phyloP scores from a whole-genome alignment of 805 yeast species.

The Candida caryicola region DNA sequence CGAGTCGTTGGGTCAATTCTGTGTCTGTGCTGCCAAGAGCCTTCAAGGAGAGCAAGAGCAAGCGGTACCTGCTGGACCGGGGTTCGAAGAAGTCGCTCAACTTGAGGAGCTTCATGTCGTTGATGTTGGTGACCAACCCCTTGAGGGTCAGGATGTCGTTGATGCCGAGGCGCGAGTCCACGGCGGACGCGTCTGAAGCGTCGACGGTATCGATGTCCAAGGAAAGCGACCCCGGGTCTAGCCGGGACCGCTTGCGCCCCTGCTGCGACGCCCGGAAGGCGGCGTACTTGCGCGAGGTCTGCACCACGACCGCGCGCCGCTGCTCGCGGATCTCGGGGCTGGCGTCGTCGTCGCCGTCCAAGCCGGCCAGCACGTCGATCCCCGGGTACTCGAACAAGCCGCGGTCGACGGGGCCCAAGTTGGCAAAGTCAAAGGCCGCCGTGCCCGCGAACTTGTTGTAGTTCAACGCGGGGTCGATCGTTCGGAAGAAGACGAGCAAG shows the following conservation, averaged over 20 bases:
- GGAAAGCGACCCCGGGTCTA: background rate
- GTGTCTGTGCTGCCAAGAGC: background rate
- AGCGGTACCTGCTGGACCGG: background rate
- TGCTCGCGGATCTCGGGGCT: background rate
- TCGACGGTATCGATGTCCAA: background rate
- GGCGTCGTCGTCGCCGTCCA: slow-evolving; percentile 1
- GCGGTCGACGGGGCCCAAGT: slow-evolving; percentile 19
- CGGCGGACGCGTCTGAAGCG: background rate
- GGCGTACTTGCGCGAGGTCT: slow-evolving; percentile 14
- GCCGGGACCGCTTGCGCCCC: slow-evolving; percentile 9
- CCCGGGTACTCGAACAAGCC: slow-evolving; percentile 27
- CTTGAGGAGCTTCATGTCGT: slow-evolving; percentile 1
- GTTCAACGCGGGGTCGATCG: slow-evolving; percentile 18
- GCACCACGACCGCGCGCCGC: slow-evolving; percentile 4
- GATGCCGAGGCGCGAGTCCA: slow-evolving; percentile 8
- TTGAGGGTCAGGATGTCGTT: slow-evolving; percentile 1
- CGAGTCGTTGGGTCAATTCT: slow-evolving; percentile 11
- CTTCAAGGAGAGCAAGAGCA: background rate
- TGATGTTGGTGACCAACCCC: slow-evolving; percentile 1
- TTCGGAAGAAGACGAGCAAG: slow-evolving; percentile 21
- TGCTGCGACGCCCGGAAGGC: slow-evolving; percentile 12
- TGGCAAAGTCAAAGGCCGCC: slow-evolving; percentile 17
- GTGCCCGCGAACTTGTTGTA: slow-evolving; percentile 15
- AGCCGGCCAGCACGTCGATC: slow-evolving; percentile 9
- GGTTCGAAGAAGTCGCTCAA: slow-evolving; percentile 4